Conservation (phyloP, 1,284 basidiomycete species). For the Malassezia yamatoensis region DNA sequence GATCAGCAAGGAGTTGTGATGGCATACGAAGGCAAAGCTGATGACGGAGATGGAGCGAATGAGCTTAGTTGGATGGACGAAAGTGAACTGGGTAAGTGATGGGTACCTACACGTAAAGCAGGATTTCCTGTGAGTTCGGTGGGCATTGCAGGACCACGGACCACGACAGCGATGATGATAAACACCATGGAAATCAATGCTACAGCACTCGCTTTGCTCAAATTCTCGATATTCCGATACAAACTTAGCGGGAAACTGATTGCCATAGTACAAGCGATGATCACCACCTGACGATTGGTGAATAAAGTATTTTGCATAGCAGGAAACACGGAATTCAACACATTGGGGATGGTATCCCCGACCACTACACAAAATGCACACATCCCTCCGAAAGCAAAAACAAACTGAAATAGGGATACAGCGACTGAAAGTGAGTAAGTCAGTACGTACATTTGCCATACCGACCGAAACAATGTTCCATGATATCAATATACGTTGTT, state of each 20-base stretch:
- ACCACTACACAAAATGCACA: constrained; percentile 47
- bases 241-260: constrained; percentile 83
- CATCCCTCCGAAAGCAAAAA: constrained; percentile 88
- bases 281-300: constrained; percentile 67
- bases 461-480: constrained; percentile 85
- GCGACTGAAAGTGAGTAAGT: constrained; percentile 53
- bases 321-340: constrained; percentile 77
- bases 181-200: constrained; percentile 72
- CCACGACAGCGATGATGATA: constrained; percentile 76
- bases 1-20: constrained; percentile 54
- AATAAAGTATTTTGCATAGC: constrained; percentile 66
- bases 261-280: constrained; percentile 55
- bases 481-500: constrained; percentile 88
- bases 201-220: constrained; percentile 80
- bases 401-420: constrained; percentile 93
- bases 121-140: constrained; percentile 64
- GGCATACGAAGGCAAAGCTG: constrained; percentile 48
- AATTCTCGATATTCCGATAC: constrained; percentile 92
- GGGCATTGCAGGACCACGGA: constrained; percentile 74
- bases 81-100: constrained; percentile 54
- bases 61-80: constrained; percentile 61
- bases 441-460: constrained; percentile 24
- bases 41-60: constrained; percentile 45
- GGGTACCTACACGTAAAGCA: constrained; percentile 56
- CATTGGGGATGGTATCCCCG: constrained; percentile 86